These are phyloP conservation scores for Ceratopteris richardii DNA, from an alignment of 75 land plant species.

Conservation along the genomic window DNA sequence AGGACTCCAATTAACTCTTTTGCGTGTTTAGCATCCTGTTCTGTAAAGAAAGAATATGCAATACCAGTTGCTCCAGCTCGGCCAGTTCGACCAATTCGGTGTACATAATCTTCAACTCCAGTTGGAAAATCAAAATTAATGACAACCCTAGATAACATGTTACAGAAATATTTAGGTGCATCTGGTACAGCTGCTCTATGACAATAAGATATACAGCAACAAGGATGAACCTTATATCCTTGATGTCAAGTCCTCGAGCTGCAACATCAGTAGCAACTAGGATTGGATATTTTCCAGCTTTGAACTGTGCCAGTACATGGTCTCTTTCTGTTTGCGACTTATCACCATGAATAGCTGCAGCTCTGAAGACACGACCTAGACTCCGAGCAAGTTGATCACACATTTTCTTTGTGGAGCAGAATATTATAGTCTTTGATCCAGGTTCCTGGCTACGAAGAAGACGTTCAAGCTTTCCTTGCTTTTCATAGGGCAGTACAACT, in stretches of 20 bases:
- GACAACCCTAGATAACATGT: slow-evolving; percentile 65
- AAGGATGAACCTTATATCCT: slow-evolving; percentile 72
- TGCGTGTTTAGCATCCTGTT: slow-evolving; percentile 84
- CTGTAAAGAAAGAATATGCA: slow-evolving; percentile 76
- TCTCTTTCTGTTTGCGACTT: slow-evolving; percentile 87
- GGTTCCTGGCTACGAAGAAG: slow-evolving; percentile 78
- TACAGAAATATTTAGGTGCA: too few relatives aligned
- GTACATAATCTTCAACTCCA: slow-evolving; percentile 94
- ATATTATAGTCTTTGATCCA: slow-evolving; percentile 80
- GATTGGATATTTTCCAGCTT: slow-evolving; percentile 62
- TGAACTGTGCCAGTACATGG: slow-evolving; percentile 73
- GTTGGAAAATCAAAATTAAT: slow-evolving; percentile 94
- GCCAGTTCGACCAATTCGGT: slow-evolving; percentile 95
- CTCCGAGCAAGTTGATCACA: slow-evolving; percentile 85
- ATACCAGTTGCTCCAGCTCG: slow-evolving; percentile 96
- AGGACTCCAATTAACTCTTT: slow-evolving; percentile 74
- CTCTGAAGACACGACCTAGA: slow-evolving; percentile 70
- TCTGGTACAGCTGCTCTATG: too few relatives aligned
- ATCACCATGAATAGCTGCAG: slow-evolving; percentile 93
- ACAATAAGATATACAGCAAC: too few relatives aligned
- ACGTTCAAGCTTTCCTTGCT: slow-evolving; percentile 64
- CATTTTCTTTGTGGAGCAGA: slow-evolving; percentile 85
- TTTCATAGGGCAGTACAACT: slow-evolving; percentile 51
- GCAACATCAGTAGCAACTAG: slow-evolving; percentile 98
- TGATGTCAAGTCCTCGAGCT: slow-evolving; percentile 93